A percentile compares a stretch with the other conserved stretches of the same genome.
Conservation (phyloP, 257 asterid genomes). For the Ilex aquifolium region DNA sequence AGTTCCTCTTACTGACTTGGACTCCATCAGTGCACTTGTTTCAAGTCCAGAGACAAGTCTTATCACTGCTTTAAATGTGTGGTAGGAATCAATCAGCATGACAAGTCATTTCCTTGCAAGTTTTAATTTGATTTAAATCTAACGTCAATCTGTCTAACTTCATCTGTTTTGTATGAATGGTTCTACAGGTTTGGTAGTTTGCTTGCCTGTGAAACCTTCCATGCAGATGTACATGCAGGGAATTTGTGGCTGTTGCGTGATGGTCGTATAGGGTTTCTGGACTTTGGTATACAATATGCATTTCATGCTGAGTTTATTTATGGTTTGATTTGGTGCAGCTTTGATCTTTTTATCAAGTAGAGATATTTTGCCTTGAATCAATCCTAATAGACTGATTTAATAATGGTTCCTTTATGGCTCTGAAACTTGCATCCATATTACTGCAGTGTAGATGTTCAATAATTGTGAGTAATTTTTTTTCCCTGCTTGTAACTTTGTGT, state of each 20-base stretch:
- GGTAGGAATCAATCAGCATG: constrained; percentile 42
- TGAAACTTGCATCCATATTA: no score
- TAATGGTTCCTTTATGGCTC: no score
- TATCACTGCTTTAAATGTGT: constrained; percentile 93
- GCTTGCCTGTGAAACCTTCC: constrained; percentile 89
- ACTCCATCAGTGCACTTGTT: constrained; percentile 81
- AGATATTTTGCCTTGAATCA: no score
- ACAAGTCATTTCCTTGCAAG: constrained; percentile 1
- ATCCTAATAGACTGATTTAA: no score
- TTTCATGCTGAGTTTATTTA: no score
- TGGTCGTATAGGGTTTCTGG: constrained; percentile 98
- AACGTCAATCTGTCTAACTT: background rate
- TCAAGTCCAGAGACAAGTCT: constrained; percentile 82
- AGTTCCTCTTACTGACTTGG: constrained; percentile 92
- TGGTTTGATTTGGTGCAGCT: no score
- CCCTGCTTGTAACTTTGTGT: no score
- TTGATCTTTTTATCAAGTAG: no score
- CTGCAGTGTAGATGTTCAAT: no score
- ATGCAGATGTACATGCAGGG: constrained; percentile 98
- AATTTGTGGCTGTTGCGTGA: constrained; percentile 90
- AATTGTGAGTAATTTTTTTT: no score
- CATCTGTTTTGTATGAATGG: background rate
- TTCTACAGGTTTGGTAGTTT: constrained; percentile 88
- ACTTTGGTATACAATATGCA: constrained; percentile 53
- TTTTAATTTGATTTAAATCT: background rate